phyloP scores from a whole-genome alignment of 257 asterid genomes.

The Forsythia viridissima region DNA sequence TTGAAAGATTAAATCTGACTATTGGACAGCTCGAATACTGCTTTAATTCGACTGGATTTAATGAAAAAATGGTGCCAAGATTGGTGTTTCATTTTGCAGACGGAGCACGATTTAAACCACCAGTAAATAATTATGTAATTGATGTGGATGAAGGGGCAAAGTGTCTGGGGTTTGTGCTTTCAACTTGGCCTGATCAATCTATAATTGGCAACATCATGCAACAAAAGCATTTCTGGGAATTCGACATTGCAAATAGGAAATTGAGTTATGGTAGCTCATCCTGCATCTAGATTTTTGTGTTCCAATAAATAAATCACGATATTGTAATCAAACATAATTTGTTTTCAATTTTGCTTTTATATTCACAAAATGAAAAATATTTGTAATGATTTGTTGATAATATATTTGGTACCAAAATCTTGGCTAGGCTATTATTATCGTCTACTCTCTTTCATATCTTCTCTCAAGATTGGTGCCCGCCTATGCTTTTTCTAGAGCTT shows the following conservation, averaged over 20 bases:
- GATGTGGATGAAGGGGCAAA: slow-evolving; percentile 47
- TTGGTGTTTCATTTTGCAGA: slow-evolving; percentile 53
- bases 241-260: slow-evolving; percentile 41
- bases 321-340: background rate
- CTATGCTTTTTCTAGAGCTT: too few species aligned
- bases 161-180: slow-evolving; percentile 49
- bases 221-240: slow-evolving; percentile 64
- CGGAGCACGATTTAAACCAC: slow-evolving; percentile 51
- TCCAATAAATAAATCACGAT: background rate
- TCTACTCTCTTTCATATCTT: too few species aligned
- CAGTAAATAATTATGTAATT: slow-evolving; percentile 62
- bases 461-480: too few species aligned
- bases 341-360: too few species aligned
- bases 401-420: too few species aligned
- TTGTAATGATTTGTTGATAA: too few species aligned
- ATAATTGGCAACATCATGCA: slow-evolving; percentile 66
- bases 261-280: slow-evolving; percentile 56
- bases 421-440: too few species aligned
- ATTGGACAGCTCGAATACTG: slow-evolving; percentile 47
- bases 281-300: slow-evolving; percentile 30
- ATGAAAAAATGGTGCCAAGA: slow-evolving; percentile 41
- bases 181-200: slow-evolving; percentile 47
- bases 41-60: slow-evolving; percentile 49
- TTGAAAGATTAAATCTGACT: slow-evolving; percentile 29
- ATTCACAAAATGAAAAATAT: too few species aligned